Base-by-base conservation (phyloP, 306 rosid genomes). In the Rosa chinensis region DNA sequence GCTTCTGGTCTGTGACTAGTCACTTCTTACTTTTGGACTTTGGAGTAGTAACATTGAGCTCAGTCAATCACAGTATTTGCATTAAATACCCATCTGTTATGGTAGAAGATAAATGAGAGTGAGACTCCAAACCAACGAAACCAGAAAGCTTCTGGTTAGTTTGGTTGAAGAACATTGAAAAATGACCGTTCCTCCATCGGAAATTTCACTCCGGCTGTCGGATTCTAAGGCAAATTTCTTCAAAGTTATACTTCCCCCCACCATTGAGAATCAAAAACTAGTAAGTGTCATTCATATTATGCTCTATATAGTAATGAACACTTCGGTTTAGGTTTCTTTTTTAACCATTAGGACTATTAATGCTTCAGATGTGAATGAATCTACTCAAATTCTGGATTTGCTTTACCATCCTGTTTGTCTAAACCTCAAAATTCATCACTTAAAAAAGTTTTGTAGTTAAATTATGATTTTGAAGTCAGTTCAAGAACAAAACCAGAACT, bases 201-300 rank as follows among this genome's bases (percentile, higher is more conserved):
- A 8, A 32, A 69, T 10, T n/a, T 4, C 2, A 20, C 35, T 43
- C 73, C 52, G 10, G 73, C 50, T n/a, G 73, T 69, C 52, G 10
- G 35, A 58, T 42, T 56, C 5, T 1, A 8, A 4, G 76, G 58
- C 35, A 0, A 61, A 61, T 7, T 81, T 81, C 61, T 81, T 70
- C 74, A 76, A 76, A 76, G 43, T 76, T 23, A 70, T 49, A 6
- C 48, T 59, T 1, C 6, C 48, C 9, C 70, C 59, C 50, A 47
- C 48, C n/a, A 49, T 76, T 40, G 13, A 20, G 4, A 72, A 49
- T 6, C 43, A 59, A 50, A 76, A 76, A 66, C 68, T 81, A 69
- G 81, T 70, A 32, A 70, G 77, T 70, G 13, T 70, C 14, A 7
- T 58, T 2, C 14, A 10, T 48, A 6, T 58, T 5, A 12, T 74